Evolutionary conservation across 129 eudicot genomes (phyloP), one percentile per base, ranked within the genome.

Genomic region (Pittosporum tobira): DNA sequence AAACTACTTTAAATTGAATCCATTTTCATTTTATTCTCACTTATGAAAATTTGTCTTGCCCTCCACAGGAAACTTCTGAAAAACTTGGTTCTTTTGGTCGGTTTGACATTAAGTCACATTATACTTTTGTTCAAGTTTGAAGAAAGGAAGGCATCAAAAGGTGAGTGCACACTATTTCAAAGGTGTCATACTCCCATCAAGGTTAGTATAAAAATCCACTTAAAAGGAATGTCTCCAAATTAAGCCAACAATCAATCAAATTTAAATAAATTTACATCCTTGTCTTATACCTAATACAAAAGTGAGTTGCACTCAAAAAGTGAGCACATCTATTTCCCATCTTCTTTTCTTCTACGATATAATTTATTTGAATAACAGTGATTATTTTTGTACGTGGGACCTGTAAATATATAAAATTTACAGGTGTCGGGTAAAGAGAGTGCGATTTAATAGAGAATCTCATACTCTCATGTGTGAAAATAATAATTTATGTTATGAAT

Each of bases 131-230:
- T 34, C 40, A 12, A 34, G 12, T n/a, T 34, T 34, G 40, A 34
- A 34, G 40, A 34, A 34, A 34, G 57, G 26, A 58, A 58, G 29
- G 19, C 50, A 47, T 22, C 48, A 67, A 45, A 21, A 42, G 59
- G 22, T 46, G 16, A 60, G 65, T 24, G 47, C 18, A 36, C 31
- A 55, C 20, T 19, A n/a, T 15, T 14, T 40, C 62, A 61, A 62
- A 70, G 59, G 70, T 71, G 70, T 37, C 46, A 56, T 55, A 71
- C 56, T 49, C 54, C 69, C 59, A 63, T 71, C 64, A 71, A 12
- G 50, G 69, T 47, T 46, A 63, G 75, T 49, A 61, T 52, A 51
- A 65, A 44, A 42, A 40, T 51, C 36, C 59, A 38, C 48, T 28
- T 45, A 31, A n/a, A 31, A 30, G 47, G 67, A 40, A 72, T 24